A percentile compares a stretch with the other conserved stretches of the same genome.
Conservation (phyloP, 2,329 filamentous ascomycete species). For the Neofusicoccum sp. region DNA sequence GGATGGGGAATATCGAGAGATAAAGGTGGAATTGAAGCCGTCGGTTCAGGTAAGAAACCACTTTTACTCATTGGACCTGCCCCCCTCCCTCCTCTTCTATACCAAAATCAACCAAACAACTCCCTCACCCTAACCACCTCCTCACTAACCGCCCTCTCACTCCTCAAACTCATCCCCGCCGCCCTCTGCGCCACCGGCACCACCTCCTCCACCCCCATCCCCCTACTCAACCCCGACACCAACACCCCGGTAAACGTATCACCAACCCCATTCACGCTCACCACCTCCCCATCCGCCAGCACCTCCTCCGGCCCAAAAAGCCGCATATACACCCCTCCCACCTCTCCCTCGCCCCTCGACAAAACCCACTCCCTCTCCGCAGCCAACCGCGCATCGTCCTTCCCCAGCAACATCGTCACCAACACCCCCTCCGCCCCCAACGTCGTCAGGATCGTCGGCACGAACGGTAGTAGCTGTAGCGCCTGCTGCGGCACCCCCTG, state of each 20-base stretch:
- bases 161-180: conserved; percentile 74
- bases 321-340: conserved; percentile 79
- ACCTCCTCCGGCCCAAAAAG: conserved; percentile 64
- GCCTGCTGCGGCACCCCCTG: conserved; percentile 78
- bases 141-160: conserved; percentile 31
- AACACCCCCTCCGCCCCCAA: conserved; percentile 74
- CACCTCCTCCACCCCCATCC: conserved; percentile 57
- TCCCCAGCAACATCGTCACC: conserved; percentile 66
- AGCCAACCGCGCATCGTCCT: conserved; percentile 65
- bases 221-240: conserved; percentile 69
- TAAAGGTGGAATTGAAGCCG: too few species aligned
- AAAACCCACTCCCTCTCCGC: conserved; percentile 70
- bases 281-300: conserved; percentile 62
- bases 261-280: conserved; percentile 91
- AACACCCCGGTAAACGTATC: conserved; percentile 89
- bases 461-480: conserved; percentile 82
- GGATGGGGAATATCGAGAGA: too few species aligned
- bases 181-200: conserved; percentile 80
- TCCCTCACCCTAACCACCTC: background rate
- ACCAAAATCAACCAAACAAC: background rate
- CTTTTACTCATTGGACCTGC: too few species aligned
- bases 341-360: conserved; percentile 57
- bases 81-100: too few species aligned
- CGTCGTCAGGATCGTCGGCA: conserved; percentile 82
- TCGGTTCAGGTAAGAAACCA: too few species aligned